Evolutionary conservation across 164 flowering plant species (phyloP).

Genomic region (Sedum album): DNA sequence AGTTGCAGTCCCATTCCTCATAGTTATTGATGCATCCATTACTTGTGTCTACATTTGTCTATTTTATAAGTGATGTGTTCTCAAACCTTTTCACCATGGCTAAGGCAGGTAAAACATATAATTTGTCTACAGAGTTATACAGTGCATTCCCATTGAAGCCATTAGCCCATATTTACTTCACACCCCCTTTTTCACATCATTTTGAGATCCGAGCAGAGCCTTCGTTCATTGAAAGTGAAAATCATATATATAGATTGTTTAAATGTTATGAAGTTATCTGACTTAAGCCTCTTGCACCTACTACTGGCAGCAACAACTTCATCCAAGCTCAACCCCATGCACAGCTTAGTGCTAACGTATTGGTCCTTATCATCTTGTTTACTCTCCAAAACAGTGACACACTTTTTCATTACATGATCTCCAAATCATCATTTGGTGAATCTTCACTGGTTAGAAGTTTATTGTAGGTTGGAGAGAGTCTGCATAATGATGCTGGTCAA

Average conservation of each 20-base stretch:
- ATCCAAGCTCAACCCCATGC: conserved; percentile 18
- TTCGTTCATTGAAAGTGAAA: background rate
- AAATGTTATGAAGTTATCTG: background rate
- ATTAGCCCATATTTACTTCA: too few relatives aligned
- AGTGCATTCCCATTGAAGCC: background rate
- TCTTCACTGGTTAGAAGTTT: background rate
- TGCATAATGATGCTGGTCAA: background rate
- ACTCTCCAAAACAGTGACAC: background rate
- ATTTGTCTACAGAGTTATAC: background rate
- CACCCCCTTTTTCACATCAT: background rate
- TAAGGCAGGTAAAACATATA: too few relatives aligned
- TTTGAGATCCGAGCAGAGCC: background rate
- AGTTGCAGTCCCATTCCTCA: too few relatives aligned
- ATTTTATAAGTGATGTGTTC: background rate
- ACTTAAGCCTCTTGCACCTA: conserved; percentile 18
- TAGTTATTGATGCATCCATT: background rate
- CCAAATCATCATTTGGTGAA: conserved; percentile 1
- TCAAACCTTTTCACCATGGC: too few relatives aligned
- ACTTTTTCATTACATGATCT: background rate
- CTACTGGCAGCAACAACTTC: background rate
- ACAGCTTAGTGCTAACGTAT: background rate
- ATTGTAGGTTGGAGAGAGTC: background rate
- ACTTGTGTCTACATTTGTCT: background rate
- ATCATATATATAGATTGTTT: conserved; percentile 6
- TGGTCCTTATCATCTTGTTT: background rate